Evolutionary conservation across 2,329 filamentous ascomycete genomes (phyloP), one percentile per base, ranked within the genome.

Genomic region (Calonectria leucothoes): DNA sequence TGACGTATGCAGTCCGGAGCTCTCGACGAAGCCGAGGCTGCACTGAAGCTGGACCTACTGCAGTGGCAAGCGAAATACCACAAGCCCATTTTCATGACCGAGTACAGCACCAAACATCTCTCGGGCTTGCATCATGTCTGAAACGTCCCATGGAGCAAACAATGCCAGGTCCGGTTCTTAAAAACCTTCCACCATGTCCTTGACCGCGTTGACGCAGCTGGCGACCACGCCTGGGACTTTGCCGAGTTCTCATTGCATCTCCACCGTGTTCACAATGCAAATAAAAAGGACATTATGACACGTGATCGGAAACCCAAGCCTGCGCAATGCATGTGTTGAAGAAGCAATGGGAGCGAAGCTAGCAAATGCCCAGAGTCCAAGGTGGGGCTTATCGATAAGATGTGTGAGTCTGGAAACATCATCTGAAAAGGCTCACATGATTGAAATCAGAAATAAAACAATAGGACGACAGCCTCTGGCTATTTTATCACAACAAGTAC

Each of bases 181-280:
- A 63, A 77, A 45, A 72, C 76, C 66, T 76, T 55, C 5, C 72
- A 76, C 29, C 66, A 45, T 3, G 75, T 75, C 3, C 72, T 75
- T 59, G 68, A 74, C 31, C 57, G 68, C 10, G 68, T 76, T 6
- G 68, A 75, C 14, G 59, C 68, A 15, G 75, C 76, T 11, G 66
- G 74, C 31, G 75, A 76, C 51, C 73, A 77, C 6, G 74, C 76
- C 0, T 77, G 70, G 74, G 73, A 75, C 11, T 77, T 77, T 49
- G 75, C 74, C 6, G 74, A 76, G 42, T 76, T 76, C n/a, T 7
- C 74, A 76, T 25, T 68, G 61, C 0, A 39, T 67, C 0, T 75
- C 74, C 2, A 69, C 11, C 4, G 73, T 76, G 14, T 77, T 75
- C 12, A 49, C 72, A 4, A 70, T 76, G 7, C 68, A 75, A 77